These are phyloP conservation scores for Diutina scorzettiae DNA, from an alignment of 1,139 yeast species.

Conservation along the genomic window DNA sequence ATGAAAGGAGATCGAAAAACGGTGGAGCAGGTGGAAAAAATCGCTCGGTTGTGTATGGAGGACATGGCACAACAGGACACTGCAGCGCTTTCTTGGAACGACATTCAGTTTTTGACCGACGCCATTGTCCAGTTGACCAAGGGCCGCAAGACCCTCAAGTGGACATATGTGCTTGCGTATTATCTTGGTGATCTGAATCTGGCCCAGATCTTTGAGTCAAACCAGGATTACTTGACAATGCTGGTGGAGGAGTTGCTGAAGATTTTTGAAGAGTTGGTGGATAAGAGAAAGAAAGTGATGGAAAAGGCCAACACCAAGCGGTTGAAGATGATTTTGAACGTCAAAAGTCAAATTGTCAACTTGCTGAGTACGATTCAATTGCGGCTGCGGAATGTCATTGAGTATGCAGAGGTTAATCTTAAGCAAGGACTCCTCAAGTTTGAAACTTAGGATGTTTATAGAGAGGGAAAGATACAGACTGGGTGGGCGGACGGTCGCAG, in stretches of 20 bases:
- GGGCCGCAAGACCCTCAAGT: slow-evolving; percentile 71
- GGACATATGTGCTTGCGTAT: slow-evolving; percentile 83
- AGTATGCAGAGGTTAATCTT: background rate
- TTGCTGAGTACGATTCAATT: background rate
- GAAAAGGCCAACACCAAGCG: background rate
- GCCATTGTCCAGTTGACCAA: slow-evolving; percentile 52
- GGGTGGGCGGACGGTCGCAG: too few species aligned
- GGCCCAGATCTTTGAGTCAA: slow-evolving; percentile 57
- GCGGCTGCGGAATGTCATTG: slow-evolving; percentile 2
- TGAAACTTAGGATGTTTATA: background rate
- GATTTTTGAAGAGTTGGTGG: slow-evolving; percentile 15
- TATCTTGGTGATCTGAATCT: slow-evolving; percentile 42
- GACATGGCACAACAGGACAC: slow-evolving; percentile 23
- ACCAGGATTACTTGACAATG: slow-evolving; percentile 57
- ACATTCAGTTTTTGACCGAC: slow-evolving; percentile 72
- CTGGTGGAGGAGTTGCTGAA: slow-evolving; percentile 76
- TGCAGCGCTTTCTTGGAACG: slow-evolving; percentile 66
- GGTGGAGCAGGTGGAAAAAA: slow-evolving; percentile 47
- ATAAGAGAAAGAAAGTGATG: slow-evolving; percentile 2
- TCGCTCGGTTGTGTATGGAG: slow-evolving; percentile 53
- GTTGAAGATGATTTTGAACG: background rate
- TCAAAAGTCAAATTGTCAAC: slow-evolving; percentile 1
- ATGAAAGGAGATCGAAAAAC: slow-evolving; percentile 61
- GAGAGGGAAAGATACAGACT: too few species aligned
- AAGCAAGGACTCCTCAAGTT: background rate